These are phyloP conservation scores for Escovopsis weberi DNA, from an alignment of 2,329 filamentous ascomycete species.

Conservation along the genomic window DNA sequence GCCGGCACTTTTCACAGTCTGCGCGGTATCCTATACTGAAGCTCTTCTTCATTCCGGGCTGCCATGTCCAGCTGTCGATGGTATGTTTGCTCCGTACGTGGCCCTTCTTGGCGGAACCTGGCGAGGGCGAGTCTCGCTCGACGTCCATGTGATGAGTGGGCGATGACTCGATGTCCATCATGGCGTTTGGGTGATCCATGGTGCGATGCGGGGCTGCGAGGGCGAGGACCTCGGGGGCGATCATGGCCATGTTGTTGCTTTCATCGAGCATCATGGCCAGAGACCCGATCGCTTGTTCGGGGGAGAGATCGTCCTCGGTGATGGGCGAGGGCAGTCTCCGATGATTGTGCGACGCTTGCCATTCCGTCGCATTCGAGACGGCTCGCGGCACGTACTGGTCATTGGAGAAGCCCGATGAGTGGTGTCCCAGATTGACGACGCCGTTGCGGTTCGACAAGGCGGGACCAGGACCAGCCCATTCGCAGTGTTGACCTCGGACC, in stretches of 20 bases:
- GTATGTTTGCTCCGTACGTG: conserved; percentile 46
- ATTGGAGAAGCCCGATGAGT: conserved; percentile 24
- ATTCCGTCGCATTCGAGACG: conserved; percentile 30
- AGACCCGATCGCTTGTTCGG: conserved; percentile 19
- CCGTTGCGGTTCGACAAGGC: conserved; percentile 20
- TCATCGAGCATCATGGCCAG: conserved; percentile 19
- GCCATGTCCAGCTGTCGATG: conserved; percentile 44
- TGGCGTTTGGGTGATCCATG: conserved; percentile 25
- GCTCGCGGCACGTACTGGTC: conserved; percentile 34
- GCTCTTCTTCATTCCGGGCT: conserved; percentile 51
- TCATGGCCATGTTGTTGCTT: neutral
- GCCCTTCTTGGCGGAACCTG: conserved; percentile 36
- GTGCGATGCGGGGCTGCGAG: conserved; percentile 16
- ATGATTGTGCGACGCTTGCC: conserved; percentile 38
- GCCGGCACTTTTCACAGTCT: conserved; percentile 64
- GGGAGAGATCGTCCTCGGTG: conserved; percentile 38
- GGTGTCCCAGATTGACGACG: conserved; percentile 24
- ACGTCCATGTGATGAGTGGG: conserved; percentile 14
- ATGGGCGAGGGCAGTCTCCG: conserved; percentile 36
- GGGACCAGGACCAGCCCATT: conserved; percentile 19
- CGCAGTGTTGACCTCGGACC: conserved; percentile 37
- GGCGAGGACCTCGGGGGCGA: too few relatives aligned
- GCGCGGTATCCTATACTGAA: conserved; percentile 68
- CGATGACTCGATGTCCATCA: conserved; percentile 21
- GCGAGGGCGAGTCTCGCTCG: conserved; percentile 24